Evolutionary conservation across 116 monocot species (phyloP).

Genomic region (Phalaenopsis hybrid): DNA sequence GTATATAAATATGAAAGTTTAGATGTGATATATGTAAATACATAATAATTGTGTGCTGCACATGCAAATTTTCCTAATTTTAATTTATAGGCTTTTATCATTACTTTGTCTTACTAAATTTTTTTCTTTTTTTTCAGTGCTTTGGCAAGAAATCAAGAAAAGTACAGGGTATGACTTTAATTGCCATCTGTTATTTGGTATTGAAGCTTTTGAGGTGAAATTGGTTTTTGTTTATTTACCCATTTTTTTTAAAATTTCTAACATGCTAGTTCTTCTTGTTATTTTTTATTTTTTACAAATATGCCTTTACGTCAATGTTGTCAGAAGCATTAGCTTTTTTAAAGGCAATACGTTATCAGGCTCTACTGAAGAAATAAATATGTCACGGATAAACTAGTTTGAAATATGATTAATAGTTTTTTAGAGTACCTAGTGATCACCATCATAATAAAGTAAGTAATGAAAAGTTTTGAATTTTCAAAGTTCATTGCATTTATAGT

Average conservation of each 20-base stretch:
- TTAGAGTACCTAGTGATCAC: not conserved
- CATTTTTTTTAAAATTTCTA: not conserved
- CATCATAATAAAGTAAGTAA: not conserved
- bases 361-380: not conserved
- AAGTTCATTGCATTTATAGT: not conserved
- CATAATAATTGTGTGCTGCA: too few relatives aligned
- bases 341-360: not conserved
- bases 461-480: not conserved
- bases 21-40: too few relatives aligned
- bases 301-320: not conserved
- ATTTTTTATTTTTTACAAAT: not conserved
- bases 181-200: not conserved
- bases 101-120: not conserved
- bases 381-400: not conserved
- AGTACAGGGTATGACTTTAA: constrained; percentile 38
- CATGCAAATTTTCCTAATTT: not conserved
- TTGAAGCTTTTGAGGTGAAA: not conserved
- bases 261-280: not conserved
- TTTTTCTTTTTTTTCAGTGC: constrained; percentile 44
- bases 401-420: not conserved
- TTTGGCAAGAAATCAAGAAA: constrained; percentile 55
- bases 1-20: too few relatives aligned
- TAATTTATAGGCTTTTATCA: not conserved
- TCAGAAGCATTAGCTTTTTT: not conserved
- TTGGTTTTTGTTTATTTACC: not conserved